These are phyloP conservation scores for Gossypium schwendimanii DNA, from an alignment of 441 rosid species.

Conservation along the genomic window DNA sequence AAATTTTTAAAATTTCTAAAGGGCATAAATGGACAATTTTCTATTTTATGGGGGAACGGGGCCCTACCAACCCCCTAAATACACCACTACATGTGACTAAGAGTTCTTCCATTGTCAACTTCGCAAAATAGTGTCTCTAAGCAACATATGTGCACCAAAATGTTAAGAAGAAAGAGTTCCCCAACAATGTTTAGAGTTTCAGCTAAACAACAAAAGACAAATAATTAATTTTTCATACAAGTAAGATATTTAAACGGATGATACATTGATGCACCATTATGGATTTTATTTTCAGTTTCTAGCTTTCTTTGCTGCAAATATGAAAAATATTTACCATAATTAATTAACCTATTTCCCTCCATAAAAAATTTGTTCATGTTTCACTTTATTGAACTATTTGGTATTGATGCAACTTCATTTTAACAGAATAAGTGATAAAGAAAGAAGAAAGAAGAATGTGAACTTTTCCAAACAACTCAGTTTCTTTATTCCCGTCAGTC, in stretches of 20 bases:
- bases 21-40: too few species aligned
- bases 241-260: neutral
- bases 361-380: neutral
- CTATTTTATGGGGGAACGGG: too few species aligned
- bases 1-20: too few species aligned
- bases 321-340: neutral
- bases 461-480: neutral
- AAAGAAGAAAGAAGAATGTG: too few species aligned
- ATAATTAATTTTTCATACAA: neutral
- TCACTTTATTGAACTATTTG: neutral
- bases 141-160: constrained; percentile 15
- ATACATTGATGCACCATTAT: neutral
- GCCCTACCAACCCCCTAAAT: too few species aligned
- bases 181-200: constrained; percentile 15
- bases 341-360: neutral
- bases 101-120: constrained; percentile 30
- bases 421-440: too few species aligned
- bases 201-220: constrained; percentile 25
- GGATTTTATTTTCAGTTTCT: neutral
- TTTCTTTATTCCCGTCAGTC: neutral
- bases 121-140: constrained; percentile 23
- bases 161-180: neutral
- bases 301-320: neutral
- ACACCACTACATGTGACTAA: neutral
- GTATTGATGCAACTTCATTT: too few species aligned